Evolutionary conservation across 2,329 filamentous ascomycete genomes (phyloP).

Genomic region (Plenodomus lindquistii): DNA sequence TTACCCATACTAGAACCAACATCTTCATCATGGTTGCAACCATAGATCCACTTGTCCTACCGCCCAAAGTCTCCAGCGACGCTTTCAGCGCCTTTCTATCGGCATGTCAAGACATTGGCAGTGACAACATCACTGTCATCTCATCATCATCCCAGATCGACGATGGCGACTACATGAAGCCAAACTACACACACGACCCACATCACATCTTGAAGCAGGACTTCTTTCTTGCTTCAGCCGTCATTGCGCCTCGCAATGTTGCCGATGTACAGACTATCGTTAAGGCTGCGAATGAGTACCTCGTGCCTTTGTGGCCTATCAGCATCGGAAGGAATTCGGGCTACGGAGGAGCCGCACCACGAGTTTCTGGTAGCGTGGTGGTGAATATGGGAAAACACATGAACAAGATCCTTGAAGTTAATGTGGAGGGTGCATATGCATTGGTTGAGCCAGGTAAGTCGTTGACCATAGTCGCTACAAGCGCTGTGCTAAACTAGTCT

Average conservation of each 20-base stretch:
- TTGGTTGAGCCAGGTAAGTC: conserved; percentile 49
- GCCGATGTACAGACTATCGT: conserved; percentile 23
- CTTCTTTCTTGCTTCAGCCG: conserved; percentile 48
- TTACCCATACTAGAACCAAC: no score
- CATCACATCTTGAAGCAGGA: conserved; percentile 50
- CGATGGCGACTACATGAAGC: conserved; percentile 26
- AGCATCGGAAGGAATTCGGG: conserved; percentile 50
- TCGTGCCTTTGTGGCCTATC: conserved; percentile 38
- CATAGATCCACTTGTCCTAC: conserved; percentile 6
- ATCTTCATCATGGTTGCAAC: conserved; percentile 1
- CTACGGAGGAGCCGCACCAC: conserved; percentile 55
- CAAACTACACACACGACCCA: conserved; percentile 46
- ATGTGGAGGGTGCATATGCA: conserved; percentile 42
- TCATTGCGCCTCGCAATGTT: conserved; percentile 50
- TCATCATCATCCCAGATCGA: conserved; percentile 8
- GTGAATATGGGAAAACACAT: conserved; percentile 51
- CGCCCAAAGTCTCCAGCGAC: conserved; percentile 4
- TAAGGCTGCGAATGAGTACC: conserved; percentile 32
- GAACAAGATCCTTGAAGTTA: conserved; percentile 47
- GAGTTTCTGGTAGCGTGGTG: conserved; percentile 50
- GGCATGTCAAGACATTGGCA: conserved; percentile 1
- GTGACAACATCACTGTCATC: conserved; percentile 13
- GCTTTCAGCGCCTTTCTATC: conserved; percentile 3
- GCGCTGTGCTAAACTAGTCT: neutral
- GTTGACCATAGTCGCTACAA: neutral